These are phyloP conservation scores for Coniochaeta ligniaria DNA, from an alignment of 2,329 filamentous ascomycete species.

Conservation along the genomic window DNA sequence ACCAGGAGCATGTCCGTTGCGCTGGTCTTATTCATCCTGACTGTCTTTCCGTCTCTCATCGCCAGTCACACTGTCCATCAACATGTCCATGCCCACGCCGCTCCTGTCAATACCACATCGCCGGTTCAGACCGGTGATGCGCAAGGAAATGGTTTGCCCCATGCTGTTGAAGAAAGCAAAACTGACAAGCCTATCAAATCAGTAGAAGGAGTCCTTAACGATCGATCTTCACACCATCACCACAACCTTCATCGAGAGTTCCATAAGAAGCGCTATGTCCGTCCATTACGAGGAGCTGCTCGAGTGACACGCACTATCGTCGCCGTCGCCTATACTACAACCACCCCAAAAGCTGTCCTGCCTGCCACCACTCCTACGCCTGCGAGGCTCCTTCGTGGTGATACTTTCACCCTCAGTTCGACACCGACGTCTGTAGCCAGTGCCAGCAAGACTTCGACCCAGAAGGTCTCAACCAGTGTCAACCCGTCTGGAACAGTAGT, in stretches of 20 bases:
- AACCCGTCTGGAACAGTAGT: slow-evolving; percentile 23
- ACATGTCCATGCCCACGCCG: neutral
- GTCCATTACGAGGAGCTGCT: neutral
- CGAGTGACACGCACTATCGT: neutral
- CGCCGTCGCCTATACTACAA: neutral
- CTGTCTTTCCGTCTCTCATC: neutral
- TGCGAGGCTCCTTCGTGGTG: neutral
- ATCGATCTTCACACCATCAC: neutral
- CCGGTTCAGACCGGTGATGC: neutral
- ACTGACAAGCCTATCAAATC: neutral
- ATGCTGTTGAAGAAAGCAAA: neutral
- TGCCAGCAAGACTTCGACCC: slow-evolving; percentile 7
- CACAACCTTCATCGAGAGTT: neutral
- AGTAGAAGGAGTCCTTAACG: neutral
- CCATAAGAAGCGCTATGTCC: neutral
- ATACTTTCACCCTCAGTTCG: neutral
- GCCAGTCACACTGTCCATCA: neutral
- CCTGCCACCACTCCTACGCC: neutral
- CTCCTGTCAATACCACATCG: neutral
- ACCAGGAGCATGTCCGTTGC: neutral
- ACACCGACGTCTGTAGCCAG: neutral
- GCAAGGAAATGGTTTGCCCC: neutral
- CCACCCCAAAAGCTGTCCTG: neutral
- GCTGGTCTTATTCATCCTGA: neutral
- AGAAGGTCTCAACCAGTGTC: slow-evolving; percentile 23